phyloP scores from a whole-genome alignment of 108 stramenopile species.

The Cyclostephanos tholiformis region DNA sequence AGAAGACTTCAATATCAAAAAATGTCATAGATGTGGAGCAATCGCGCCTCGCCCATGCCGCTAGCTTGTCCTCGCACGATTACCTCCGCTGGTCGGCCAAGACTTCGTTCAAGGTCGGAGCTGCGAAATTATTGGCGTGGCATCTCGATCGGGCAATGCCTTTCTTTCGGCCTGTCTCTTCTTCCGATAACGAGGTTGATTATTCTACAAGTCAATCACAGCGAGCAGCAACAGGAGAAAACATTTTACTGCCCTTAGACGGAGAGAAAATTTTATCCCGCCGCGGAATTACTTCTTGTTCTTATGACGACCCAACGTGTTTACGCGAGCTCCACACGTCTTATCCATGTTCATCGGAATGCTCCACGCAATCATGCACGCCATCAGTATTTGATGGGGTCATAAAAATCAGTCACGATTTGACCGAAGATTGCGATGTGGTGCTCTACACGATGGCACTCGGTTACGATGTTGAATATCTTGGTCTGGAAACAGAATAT shows the following conservation, averaged over 20 bases:
- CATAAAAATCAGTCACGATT: constrained; percentile 32
- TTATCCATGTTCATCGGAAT: constrained; percentile 76
- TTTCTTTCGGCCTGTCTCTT: constrained; percentile 43
- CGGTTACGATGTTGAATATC: constrained; percentile 54
- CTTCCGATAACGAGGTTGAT: constrained; percentile 23
- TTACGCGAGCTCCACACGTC: constrained; percentile 50
- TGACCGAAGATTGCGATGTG: constrained; percentile 71
- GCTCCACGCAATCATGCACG: constrained; percentile 61
- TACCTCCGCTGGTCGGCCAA: constrained; percentile 54
- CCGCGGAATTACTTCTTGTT: constrained; percentile 51
- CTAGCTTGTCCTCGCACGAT: constrained; percentile 35
- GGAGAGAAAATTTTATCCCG: constrained; percentile 59
- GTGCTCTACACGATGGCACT: constrained; percentile 78
- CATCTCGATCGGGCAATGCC: constrained; percentile 64
- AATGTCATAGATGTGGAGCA: constrained; percentile 41
- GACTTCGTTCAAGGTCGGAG: constrained; percentile 56
- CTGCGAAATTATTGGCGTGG: constrained; percentile 68
- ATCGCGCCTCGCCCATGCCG: constrained; percentile 33
- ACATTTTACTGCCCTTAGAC: constrained; percentile 7
- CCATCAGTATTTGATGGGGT: constrained; percentile 70
- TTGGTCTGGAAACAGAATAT: constrained; percentile 57
- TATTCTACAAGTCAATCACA: constrained; percentile 9
- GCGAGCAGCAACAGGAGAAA: background rate
- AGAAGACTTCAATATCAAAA: constrained; percentile 16
- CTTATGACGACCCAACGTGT: constrained; percentile 23